phyloP scores from a whole-genome alignment of 345 rosid genomes.

The Trapa incisa region DNA sequence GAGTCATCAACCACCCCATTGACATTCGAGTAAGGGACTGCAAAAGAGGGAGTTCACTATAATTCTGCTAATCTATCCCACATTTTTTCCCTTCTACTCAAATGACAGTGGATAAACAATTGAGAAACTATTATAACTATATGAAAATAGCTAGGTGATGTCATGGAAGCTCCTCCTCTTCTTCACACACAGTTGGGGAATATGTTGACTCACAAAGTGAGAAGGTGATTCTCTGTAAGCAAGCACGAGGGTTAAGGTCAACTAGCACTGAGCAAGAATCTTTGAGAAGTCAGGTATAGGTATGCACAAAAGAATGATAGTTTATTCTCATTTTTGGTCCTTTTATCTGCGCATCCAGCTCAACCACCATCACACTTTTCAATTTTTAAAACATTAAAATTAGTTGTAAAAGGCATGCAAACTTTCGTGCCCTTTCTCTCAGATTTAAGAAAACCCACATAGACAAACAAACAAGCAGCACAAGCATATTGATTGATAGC shows the following conservation, averaged over 20 bases:
- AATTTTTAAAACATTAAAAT: neutral
- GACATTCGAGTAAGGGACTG: neutral
- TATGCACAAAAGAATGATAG: neutral
- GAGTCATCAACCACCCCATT: neutral
- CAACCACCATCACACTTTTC: neutral
- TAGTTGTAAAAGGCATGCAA: too few relatives aligned
- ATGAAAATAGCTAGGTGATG: too few relatives aligned
- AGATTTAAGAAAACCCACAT: too few relatives aligned
- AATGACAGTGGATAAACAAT: neutral
- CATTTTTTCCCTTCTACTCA: neutral
- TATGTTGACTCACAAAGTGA: neutral
- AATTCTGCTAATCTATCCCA: neutral
- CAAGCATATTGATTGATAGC: too few relatives aligned
- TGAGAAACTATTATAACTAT: too few relatives aligned
- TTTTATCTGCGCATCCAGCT: neutral
- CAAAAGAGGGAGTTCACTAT: neutral
- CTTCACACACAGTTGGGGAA: too few relatives aligned
- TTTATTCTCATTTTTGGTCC: neutral
- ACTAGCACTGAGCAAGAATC: neutral
- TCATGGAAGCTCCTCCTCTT: too few relatives aligned
- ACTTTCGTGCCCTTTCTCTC: too few relatives aligned
- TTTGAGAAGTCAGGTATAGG: neutral
- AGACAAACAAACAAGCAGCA: too few relatives aligned
- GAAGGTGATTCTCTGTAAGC: neutral
- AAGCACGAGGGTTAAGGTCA: neutral